Evolutionary conservation across 257 asterid species (phyloP).

Genomic region (Nemophila menziesii): DNA sequence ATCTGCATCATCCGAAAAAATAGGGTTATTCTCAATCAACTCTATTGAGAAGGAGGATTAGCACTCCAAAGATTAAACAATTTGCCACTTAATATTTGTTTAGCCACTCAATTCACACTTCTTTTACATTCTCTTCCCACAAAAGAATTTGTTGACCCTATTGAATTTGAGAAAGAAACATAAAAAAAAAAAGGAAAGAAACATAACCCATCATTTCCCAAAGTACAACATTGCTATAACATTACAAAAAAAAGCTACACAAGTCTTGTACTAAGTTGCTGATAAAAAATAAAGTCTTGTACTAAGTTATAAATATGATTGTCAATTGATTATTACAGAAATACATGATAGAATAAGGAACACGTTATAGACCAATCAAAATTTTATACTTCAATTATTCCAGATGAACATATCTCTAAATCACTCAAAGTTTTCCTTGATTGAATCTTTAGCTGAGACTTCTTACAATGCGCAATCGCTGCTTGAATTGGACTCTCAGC

Average conservation of each 20-base stretch:
- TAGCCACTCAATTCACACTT: no score
- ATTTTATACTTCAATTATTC: background rate
- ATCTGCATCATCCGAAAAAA: no score
- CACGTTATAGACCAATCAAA: background rate
- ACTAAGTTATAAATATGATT: background rate
- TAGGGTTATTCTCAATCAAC: no score
- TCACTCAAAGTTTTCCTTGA: constrained; percentile 31
- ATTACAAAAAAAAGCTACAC: background rate
- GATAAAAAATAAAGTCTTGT: no score
- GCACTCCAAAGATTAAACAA: no score
- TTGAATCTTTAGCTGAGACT: constrained; percentile 33
- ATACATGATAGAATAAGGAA: background rate
- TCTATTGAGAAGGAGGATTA: no score
- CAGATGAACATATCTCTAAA: constrained; percentile 24
- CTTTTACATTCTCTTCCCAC: no score
- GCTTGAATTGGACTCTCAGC: constrained; percentile 72
- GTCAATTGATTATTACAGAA: background rate
- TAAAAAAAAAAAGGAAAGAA: no score
- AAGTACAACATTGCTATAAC: background rate
- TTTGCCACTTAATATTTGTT: no score
- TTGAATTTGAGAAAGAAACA: no score
- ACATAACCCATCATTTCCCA: background rate
- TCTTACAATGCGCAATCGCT: constrained; percentile 90
- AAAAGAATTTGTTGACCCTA: no score
- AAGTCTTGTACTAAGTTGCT: background rate